Evolutionary conservation across 2,329 filamentous ascomycete genomes (phyloP).

Genomic region (Didymellaceae sp.): DNA sequence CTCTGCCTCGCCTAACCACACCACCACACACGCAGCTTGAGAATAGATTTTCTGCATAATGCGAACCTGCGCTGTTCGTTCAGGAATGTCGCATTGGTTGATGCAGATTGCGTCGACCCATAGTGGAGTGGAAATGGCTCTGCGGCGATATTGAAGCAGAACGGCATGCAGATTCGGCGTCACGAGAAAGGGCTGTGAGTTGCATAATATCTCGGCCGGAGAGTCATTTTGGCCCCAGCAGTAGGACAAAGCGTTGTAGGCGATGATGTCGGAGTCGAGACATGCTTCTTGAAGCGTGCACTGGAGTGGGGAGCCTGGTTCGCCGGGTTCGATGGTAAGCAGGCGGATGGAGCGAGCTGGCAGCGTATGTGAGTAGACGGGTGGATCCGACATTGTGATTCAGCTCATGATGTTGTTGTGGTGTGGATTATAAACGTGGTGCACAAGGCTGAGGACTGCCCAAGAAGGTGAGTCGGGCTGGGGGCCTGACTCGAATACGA

Average conservation of each 20-base stretch:
- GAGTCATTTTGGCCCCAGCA: neutral
- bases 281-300: neutral
- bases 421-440: no score
- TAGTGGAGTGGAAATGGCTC: neutral
- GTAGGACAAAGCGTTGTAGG: neutral
- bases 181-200: neutral
- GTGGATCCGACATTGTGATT: neutral
- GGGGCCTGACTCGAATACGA: no score
- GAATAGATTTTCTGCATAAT: constrained; percentile 12
- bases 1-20: constrained; percentile 12
- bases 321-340: neutral
- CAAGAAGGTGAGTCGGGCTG: no score
- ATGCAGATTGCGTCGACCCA: constrained; percentile 13
- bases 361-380: neutral
- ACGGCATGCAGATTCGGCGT: neutral
- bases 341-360: neutral
- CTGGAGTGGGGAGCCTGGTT: neutral
- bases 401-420: no score
- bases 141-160: neutral
- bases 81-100: neutral
- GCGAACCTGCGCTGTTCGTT: constrained; percentile 12
- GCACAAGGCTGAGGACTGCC: no score
- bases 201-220: neutral
- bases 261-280: neutral
- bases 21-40: neutral